phyloP scores from a whole-genome alignment of 2,329 filamentous ascomycete genomes.

The Colletotrichum abscissum region DNA sequence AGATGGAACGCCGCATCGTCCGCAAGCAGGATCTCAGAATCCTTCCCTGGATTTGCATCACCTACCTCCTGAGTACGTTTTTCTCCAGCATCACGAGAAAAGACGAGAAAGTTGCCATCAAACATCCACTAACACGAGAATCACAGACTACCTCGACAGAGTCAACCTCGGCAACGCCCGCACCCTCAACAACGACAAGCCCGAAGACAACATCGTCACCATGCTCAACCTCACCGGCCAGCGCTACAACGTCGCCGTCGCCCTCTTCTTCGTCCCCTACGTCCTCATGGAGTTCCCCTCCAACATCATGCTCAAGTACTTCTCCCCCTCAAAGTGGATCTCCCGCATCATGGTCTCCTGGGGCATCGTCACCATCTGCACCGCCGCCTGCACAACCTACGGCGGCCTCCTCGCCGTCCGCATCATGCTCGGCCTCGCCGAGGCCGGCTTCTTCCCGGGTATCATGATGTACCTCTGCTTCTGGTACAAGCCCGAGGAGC shows the following conservation, averaged over 20 bases:
- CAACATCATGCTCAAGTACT: slow-evolving; percentile 48
- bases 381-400: slow-evolving; percentile 60
- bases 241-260: slow-evolving; percentile 45
- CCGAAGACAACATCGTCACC: slow-evolving; percentile 46
- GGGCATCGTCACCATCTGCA: slow-evolving; percentile 61
- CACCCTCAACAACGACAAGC: slow-evolving; percentile 47
- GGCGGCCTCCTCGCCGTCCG: slow-evolving; percentile 58
- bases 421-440: slow-evolving; percentile 62
- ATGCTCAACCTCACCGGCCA: slow-evolving; percentile 45
- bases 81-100: not conserved
- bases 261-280: slow-evolving; percentile 45
- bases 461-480: slow-evolving; percentile 69
- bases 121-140: slow-evolving; percentile 1
- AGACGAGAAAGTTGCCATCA: not conserved
- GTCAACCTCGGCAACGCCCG: slow-evolving; percentile 48
- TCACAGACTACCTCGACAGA: slow-evolving; percentile 43
- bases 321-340: slow-evolving; percentile 48
- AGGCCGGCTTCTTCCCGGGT: slow-evolving; percentile 64
- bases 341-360: slow-evolving; percentile 56
- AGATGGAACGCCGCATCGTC: slow-evolving; percentile 47
- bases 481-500: slow-evolving; percentile 71
- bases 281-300: slow-evolving; percentile 46
- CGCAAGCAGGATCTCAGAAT: slow-evolving; percentile 47
- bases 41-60: slow-evolving; percentile 47
- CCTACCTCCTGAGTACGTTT: slow-evolving; percentile 44